Conservation (phyloP, 129 eudicot species). For the Saussurea involucrata region DNA sequence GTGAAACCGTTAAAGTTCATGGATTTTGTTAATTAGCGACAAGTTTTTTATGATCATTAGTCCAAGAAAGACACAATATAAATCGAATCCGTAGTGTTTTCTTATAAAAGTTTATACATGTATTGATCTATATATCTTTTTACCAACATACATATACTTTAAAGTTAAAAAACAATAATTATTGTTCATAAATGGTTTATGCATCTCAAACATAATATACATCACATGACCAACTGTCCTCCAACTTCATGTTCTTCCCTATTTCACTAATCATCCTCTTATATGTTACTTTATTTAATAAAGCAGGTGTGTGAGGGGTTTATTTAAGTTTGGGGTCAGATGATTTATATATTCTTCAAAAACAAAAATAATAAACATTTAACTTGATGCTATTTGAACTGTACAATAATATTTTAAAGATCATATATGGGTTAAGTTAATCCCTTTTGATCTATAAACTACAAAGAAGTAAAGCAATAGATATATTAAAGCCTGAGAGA, state of each 20-base stretch:
- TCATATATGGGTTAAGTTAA: slow-evolving; percentile 1
- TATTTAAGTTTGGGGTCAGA: neutral
- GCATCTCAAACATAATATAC: neutral
- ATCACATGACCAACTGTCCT: neutral
- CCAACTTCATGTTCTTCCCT: neutral
- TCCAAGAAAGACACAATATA: too few relatives aligned
- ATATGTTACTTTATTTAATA: too few relatives aligned
- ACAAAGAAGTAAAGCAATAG: neutral
- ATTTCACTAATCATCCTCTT: too few relatives aligned
- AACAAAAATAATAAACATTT: neutral
- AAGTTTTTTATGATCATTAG: too few relatives aligned
- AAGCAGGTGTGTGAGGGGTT: too few relatives aligned
- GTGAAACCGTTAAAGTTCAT: too few relatives aligned
- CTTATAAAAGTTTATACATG: too few relatives aligned
- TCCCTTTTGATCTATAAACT: neutral
- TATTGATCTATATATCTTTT: neutral
- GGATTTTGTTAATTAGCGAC: too few relatives aligned
- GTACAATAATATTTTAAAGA: neutral
- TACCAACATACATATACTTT: neutral
- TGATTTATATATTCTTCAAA: too few relatives aligned
- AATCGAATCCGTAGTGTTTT: too few relatives aligned
- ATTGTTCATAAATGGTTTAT: slow-evolving; percentile 2
- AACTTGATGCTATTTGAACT: neutral
- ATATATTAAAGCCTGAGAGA: slow-evolving; percentile 27
- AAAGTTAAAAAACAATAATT: neutral